Evolutionary conservation across 768 basidiomycete genomes (phyloP).

Genomic region (Boletus speciosus): DNA sequence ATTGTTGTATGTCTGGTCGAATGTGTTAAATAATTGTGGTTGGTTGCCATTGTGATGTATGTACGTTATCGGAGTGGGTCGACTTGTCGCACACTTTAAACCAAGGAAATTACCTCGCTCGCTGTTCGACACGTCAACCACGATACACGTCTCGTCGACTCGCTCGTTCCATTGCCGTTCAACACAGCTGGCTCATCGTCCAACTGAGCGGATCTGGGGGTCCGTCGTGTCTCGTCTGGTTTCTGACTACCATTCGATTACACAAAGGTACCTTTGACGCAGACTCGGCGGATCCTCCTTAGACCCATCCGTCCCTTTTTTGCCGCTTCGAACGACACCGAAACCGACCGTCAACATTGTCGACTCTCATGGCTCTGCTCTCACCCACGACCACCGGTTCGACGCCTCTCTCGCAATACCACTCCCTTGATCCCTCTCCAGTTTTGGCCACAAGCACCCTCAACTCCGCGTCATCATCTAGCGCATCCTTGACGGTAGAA

Average conservation of each 20-base stretch:
- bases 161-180: not conserved
- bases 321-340: constrained; percentile 8
- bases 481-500: constrained; percentile 47
- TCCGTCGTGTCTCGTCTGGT: constrained; percentile 49
- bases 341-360: not conserved
- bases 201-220: constrained; percentile 30
- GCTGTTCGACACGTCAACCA: constrained; percentile 13
- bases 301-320: not conserved
- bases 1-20: not conserved
- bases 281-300: constrained; percentile 55
- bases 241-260: constrained; percentile 36
- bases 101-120: constrained; percentile 6
- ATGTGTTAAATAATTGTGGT: not conserved
- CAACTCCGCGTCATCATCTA: constrained; percentile 42
- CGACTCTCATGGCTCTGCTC: constrained; percentile 21
- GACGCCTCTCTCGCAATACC: constrained; percentile 33
- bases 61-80: constrained; percentile 12
- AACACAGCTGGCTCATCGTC: constrained; percentile 3
- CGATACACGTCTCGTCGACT: constrained; percentile 1
- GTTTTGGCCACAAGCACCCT: constrained; percentile 17
- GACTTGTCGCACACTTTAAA: constrained; percentile 3
- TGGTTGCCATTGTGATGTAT: constrained; percentile 18
- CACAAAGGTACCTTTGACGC: constrained; percentile 39
- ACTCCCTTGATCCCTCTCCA: constrained; percentile 32
- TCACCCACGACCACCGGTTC: constrained; percentile 25